Evolutionary conservation across 2,329 filamentous ascomycete genomes (phyloP).

Genomic region (Coccinonectria pachysandricola): DNA sequence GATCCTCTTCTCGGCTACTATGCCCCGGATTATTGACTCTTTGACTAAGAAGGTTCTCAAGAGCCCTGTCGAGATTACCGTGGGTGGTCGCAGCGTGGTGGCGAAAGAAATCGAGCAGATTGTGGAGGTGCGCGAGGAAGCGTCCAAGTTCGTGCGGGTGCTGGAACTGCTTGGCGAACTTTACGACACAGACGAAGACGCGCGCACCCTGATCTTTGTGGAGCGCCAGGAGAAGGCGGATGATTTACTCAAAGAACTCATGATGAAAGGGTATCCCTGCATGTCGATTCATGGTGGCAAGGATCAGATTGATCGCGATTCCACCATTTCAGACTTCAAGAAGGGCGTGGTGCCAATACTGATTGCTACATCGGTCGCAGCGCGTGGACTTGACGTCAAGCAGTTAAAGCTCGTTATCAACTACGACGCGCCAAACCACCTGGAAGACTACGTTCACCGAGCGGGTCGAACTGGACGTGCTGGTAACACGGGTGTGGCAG

Average conservation of each 20-base stretch:
- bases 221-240: conserved; percentile 87
- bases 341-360: conserved; percentile 80
- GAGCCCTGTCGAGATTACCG: conserved; percentile 81
- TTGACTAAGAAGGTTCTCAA: conserved; percentile 80
- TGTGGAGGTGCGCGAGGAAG: conserved; percentile 76
- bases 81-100: conserved; percentile 78
- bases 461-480: conserved; percentile 89
- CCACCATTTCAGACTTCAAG: conserved; percentile 89
- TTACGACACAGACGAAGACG: conserved; percentile 80
- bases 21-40: conserved; percentile 86
- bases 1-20: conserved; percentile 92
- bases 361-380: conserved; percentile 90
- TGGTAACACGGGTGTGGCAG: conserved; percentile 86
- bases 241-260: conserved; percentile 63
- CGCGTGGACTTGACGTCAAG: conserved; percentile 90
- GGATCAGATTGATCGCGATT: conserved; percentile 86
- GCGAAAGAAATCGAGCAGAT: conserved; percentile 90
- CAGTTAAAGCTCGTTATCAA: conserved; percentile 94
- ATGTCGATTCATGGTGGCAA: conserved; percentile 93
- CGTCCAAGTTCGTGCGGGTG: conserved; percentile 72
- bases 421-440: conserved; percentile 84
- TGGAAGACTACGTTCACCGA: conserved; percentile 94
- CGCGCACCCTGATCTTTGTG: conserved; percentile 81
- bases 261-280: conserved; percentile 79
- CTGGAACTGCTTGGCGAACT: conserved; percentile 80